Percentiles rank a stretch among this genome's conserved stretches.
Conservation (phyloP, 2,329 filamentous ascomycete genomes). For the Arthrocladium fulminans region DNA sequence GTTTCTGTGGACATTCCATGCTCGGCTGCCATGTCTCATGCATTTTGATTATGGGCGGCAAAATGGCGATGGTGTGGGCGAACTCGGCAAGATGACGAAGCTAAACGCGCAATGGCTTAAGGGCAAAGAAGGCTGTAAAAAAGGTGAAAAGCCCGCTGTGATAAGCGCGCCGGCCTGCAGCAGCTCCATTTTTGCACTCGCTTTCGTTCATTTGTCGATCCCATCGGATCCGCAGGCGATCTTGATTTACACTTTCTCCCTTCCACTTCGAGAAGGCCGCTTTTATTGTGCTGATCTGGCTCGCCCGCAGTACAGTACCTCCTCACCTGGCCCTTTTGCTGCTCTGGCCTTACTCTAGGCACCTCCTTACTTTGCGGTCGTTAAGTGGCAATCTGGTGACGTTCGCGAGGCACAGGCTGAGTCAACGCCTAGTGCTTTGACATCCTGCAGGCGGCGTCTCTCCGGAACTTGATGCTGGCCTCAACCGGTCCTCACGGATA, state of each 20-base stretch:
- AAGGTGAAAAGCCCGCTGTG: neutral
- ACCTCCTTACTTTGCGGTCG: neutral
- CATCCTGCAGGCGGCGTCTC: neutral
- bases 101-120: neutral
- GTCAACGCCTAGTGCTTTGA: neutral
- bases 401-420: neutral
- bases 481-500: conserved; percentile 1
- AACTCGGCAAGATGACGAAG: neutral
- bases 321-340: too few relatives aligned
- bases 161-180: neutral
- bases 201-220: neutral
- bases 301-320: neutral
- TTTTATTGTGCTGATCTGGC: neutral
- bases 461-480: neutral
- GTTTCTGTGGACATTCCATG: neutral
- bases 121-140: neutral
- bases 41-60: neutral
- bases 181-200: neutral
- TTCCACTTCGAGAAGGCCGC: too few relatives aligned
- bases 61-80: neutral
- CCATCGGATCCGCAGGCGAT: neutral
- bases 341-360: too few relatives aligned
- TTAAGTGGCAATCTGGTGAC: neutral
- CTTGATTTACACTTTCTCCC: too few relatives aligned
- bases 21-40: conserved; percentile 4